Evolutionary conservation across 1,139 yeast species (phyloP), one percentile per base, ranked within the genome.

Genomic region (Blastobotrys aristatus): DNA sequence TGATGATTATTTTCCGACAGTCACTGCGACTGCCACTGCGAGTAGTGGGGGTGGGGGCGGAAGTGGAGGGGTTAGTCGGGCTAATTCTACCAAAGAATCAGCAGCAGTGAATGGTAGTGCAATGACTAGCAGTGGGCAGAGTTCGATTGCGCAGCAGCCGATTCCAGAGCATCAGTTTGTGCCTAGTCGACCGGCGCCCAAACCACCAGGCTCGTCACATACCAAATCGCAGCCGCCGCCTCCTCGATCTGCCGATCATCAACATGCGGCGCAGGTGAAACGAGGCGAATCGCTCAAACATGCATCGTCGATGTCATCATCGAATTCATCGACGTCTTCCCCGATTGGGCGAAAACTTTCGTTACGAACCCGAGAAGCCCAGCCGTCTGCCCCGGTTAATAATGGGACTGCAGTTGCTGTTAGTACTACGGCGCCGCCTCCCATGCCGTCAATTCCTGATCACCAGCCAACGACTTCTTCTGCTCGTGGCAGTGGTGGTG

Each of bases 101-200:
- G 44, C 46, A 4, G 49, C 38, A 16, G n/a, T n/a, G n/a, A n/a
- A n/a, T n/a, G 47, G 51, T 8, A 44, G 27, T 35, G 44, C 46
- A 4, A 6, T 39, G 2, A 43, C 49, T 4, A 38, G 49, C n/a
- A 24, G 40, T 22, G 49, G 47, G 4, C 13, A 18, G 27, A 5
- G 10, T 6, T 6, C 8, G 5, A 31, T 40, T 4, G 37, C 39
- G 13, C 21, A 20, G 17, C 13, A n/a, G 30, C 20, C 40, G 3
- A 37, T 40, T 27, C 44, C 40, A 14, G 47, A 44, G 18, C 48
- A 44, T 36, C 39, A 48, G 40, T 59, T 56, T 42, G 51, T 58
- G 8, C 62, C 62, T 2, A 50, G 58, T 10, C 44, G 63, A 7
- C 60, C 64, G 22, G 63, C 63, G 7, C 63, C 65, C 6, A 49